phyloP scores from a whole-genome alignment of 305 asterid genomes.

The Petunia hybrid region DNA sequence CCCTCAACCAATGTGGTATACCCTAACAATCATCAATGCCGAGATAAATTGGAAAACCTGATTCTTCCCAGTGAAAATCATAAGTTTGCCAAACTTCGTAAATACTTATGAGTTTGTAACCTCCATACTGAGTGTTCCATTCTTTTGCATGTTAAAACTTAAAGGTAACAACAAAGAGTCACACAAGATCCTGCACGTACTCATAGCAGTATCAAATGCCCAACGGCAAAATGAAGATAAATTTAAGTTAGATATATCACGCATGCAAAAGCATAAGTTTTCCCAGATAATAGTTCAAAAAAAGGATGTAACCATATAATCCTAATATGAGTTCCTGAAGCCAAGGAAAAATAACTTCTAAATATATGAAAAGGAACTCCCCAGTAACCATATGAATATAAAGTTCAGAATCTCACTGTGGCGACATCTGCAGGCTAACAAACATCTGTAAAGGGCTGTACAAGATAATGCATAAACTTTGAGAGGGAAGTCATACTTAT shows the following conservation, averaged over 20 bases:
- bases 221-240: background rate
- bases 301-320: background rate
- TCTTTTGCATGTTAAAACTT: background rate
- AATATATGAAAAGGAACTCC: background rate
- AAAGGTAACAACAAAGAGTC: background rate
- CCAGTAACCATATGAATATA: background rate
- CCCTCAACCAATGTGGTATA: no score
- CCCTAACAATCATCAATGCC: no score
- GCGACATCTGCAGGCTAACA: background rate
- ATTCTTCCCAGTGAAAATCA: background rate
- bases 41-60: background rate
- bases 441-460: background rate
- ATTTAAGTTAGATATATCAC: background rate
- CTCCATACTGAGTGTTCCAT: background rate
- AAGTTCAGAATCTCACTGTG: background rate
- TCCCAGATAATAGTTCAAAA: background rate
- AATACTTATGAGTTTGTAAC: background rate
- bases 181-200: background rate
- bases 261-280: background rate
- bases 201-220: background rate
- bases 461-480: background rate
- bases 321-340: background rate
- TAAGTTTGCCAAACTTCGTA: background rate
- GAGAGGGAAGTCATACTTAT: background rate
- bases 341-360: background rate